These are phyloP conservation scores for Hyphopichia homilentoma DNA, from an alignment of 805 yeast genomes.

Conservation along the genomic window DNA sequence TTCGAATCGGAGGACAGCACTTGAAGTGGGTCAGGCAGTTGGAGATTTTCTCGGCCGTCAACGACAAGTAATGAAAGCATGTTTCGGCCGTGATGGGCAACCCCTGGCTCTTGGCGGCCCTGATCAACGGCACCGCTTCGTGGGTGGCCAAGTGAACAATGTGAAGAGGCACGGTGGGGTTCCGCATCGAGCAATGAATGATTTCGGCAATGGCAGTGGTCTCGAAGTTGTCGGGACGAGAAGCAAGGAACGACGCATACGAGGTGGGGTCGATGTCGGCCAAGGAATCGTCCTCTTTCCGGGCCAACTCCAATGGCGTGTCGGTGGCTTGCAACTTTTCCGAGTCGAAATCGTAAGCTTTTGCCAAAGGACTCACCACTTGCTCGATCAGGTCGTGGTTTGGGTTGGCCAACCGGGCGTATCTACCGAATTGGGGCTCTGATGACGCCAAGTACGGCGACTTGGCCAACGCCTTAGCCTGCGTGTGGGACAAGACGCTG, in stretches of 20 bases:
- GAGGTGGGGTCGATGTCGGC: conserved; percentile 54
- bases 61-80: conserved; percentile 85
- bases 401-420: conserved; percentile 36
- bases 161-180: conserved; percentile 69
- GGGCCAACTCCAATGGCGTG: conserved; percentile 43
- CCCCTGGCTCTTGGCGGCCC: conserved; percentile 55
- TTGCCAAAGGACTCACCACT: conserved; percentile 1
- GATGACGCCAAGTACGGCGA: conserved; percentile 56
- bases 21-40: conserved; percentile 79
- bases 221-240: conserved; percentile 88
- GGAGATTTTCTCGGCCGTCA: conserved; percentile 74
- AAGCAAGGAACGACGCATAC: conserved; percentile 71
- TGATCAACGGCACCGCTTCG: conserved; percentile 72
- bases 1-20: conserved; percentile 93
- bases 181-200: conserved; percentile 53
- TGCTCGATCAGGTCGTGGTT: conserved; percentile 6
- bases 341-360: conserved; percentile 15
- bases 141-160: conserved; percentile 88
- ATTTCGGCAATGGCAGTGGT: conserved; percentile 76
- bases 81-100: conserved; percentile 84
- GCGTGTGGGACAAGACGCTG: conserved; percentile 43
- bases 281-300: conserved; percentile 35
- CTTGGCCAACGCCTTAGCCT: conserved; percentile 50
- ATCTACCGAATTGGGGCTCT: conserved; percentile 53
- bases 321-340: conserved; percentile 19